Conservation (phyloP, 75 land plant genomes). For the Cupressus sempervirens region DNA sequence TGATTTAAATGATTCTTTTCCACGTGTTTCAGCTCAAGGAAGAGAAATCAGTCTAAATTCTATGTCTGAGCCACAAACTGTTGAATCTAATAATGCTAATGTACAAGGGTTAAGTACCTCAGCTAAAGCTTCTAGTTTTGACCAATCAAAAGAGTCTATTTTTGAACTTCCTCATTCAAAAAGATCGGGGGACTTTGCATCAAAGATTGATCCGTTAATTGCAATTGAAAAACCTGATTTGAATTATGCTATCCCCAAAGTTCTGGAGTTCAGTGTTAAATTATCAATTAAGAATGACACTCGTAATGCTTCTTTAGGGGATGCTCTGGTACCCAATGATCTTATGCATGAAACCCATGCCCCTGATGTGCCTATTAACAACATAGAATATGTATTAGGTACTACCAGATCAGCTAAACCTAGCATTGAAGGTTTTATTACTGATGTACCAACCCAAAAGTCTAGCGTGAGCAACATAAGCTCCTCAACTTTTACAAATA, state of each 20-base stretch:
- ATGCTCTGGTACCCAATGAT: not conserved
- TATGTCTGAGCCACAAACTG: not conserved
- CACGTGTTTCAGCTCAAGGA: constrained; percentile 5
- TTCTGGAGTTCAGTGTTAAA: constrained; percentile 2
- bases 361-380: not conserved
- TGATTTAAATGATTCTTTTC: not conserved
- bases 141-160: not conserved
- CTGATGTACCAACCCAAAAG: not conserved
- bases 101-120: not conserved
- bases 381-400: not conserved
- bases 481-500: not conserved
- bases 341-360: not conserved
- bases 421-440: not conserved
- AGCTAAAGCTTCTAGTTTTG: no score
- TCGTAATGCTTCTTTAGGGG: not conserved
- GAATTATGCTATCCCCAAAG: not conserved
- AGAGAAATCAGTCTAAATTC: not conserved
- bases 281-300: not conserved
- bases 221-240: not conserved
- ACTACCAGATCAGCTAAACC: not conserved
- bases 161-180: not conserved
- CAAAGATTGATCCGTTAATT: not conserved
- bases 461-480: not conserved
- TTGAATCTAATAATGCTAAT: not conserved
- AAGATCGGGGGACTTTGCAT: not conserved